Evolutionary conservation across 768 basidiomycete species (phyloP), one percentile per base, ranked within the genome.

Genomic region (Rhodosporidiobolus odoratus): DNA sequence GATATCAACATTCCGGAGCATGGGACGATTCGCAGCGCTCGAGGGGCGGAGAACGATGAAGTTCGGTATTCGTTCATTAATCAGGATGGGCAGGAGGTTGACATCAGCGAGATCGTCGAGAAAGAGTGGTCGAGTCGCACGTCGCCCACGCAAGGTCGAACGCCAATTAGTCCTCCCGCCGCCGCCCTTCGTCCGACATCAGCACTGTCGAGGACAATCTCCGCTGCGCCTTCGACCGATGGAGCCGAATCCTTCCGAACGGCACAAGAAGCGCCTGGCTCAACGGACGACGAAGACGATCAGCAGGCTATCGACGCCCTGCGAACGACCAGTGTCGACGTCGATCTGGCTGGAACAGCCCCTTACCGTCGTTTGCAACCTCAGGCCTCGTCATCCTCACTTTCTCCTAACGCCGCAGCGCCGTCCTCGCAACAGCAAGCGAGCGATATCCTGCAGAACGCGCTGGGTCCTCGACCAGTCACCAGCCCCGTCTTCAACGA

Each of bases 1-100:
- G 95, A 98, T 74, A 86, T 99, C 21, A 80, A 92, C 15, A 82
- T 97, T 3, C 90, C 90, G 3, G 90, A 91, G 9, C 89, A 89
- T 69, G 90, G 87, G 0, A 86, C 90, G 77, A 83, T 98, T 16
- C 88, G 95, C 38, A 93, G 91, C 75, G 87, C 89, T 10, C 83
- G 91, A 12, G 86, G 87, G 72, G 72, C 76, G 17, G 71, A 74
- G 37, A 66, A 63, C n/a, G 65, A 69, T 38, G 82, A 83, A 56
- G 88, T 92, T 81, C 88, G 94, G 0, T 99, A 99, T 79, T 96
- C 94, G 47, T 97, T 92, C 78, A 89, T 97, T 50, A 88, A 92
- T 71, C 84, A 86, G 4, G 91, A 93, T 71, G 95, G 93, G 4
- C 91, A 91, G 80, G 89, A 89, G 0, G 89, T 88, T 76, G 95